Conservation (phyloP, 2,329 filamentous ascomycete genomes). For the Aureobasidium sp. region DNA sequence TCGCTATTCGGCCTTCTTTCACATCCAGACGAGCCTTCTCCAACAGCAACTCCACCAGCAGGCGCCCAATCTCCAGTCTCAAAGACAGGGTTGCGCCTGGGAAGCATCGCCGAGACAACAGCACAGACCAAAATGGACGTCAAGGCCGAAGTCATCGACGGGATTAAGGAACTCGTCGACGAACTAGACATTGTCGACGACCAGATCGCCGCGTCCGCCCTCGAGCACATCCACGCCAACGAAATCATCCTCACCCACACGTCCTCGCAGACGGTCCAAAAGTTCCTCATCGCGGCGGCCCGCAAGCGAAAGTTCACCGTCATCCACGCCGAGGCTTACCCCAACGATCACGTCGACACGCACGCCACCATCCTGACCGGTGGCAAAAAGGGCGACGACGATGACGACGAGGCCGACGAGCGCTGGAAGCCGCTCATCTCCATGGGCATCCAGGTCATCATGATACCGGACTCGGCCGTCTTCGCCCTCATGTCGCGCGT, state of each 20-base stretch:
- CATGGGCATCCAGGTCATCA: slow-evolving; percentile 71
- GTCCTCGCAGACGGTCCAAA: slow-evolving; percentile 77
- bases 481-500: slow-evolving; percentile 93
- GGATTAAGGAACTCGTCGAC: slow-evolving; percentile 91
- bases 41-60: slow-evolving; percentile 43
- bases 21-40: slow-evolving; percentile 44
- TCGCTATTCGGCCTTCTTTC: slow-evolving; percentile 87
- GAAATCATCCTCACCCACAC: slow-evolving; percentile 88
- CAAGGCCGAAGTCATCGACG: slow-evolving; percentile 83
- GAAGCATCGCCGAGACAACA: slow-evolving; percentile 21
- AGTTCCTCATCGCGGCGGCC: slow-evolving; percentile 80
- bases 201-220: slow-evolving; percentile 79
- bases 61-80: slow-evolving; percentile 21
- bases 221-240: slow-evolving; percentile 87
- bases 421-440: slow-evolving; percentile 70
- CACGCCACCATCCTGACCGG: slow-evolving; percentile 54
- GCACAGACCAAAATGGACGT: slow-evolving; percentile 50
- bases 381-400: slow-evolving; percentile 31
- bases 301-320: slow-evolving; percentile 87
- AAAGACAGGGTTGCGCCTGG: slow-evolving; percentile 14
- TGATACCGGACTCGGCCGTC: slow-evolving; percentile 74
- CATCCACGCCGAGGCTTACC: slow-evolving; percentile 66
- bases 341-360: slow-evolving; percentile 57
- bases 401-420: slow-evolving; percentile 42
- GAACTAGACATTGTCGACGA: slow-evolving; percentile 89